Percentiles rank a stretch among this genome's conserved stretches.
Evolutionary conservation across 805 yeast genomes (phyloP).

Genomic region (Lipomyces starkeyi): DNA sequence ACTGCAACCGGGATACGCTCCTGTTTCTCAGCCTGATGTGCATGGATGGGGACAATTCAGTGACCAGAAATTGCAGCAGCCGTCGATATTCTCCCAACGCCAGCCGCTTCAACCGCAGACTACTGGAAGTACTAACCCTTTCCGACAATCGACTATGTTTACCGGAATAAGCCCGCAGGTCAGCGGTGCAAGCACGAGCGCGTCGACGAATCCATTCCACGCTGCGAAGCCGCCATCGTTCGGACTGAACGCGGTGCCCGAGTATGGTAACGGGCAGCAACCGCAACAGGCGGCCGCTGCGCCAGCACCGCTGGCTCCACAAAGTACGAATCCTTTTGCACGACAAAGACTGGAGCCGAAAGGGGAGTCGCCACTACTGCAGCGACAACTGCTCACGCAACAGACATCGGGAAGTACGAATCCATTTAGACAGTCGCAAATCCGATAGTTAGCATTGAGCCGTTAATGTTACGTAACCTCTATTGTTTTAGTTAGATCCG

Average conservation of each 20-base stretch:
- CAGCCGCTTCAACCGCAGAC: conserved; percentile 23
- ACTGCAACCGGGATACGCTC: conserved; percentile 39
- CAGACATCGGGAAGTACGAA: conserved; percentile 19
- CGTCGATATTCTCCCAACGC: conserved; percentile 14
- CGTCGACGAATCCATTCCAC: conserved; percentile 30
- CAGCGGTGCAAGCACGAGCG: conserved; percentile 14
- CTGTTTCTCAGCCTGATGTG: conserved; percentile 22
- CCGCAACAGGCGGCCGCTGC: conserved; percentile 6
- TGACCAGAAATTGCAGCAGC: conserved; percentile 43
- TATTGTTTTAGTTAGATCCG: background rate
- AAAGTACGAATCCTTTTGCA: conserved; percentile 21
- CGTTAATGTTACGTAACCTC: background rate
- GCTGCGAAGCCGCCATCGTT: conserved; percentile 19
- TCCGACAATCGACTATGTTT: conserved; percentile 28
- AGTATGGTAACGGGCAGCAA: conserved; percentile 3
- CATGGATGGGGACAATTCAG: conserved; percentile 72
- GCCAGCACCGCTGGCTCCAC: conserved; percentile 6
- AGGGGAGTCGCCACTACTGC: background rate
- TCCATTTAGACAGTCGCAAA: conserved; percentile 17
- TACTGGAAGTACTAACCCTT: conserved; percentile 36
- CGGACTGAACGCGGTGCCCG: conserved; percentile 27
- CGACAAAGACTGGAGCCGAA: conserved; percentile 5
- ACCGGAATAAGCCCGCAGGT: conserved; percentile 32
- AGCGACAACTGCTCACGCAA: background rate
- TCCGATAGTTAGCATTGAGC: background rate